Conservation (phyloP, 2,329 filamentous ascomycete genomes). For the Alternaria alternata region DNA sequence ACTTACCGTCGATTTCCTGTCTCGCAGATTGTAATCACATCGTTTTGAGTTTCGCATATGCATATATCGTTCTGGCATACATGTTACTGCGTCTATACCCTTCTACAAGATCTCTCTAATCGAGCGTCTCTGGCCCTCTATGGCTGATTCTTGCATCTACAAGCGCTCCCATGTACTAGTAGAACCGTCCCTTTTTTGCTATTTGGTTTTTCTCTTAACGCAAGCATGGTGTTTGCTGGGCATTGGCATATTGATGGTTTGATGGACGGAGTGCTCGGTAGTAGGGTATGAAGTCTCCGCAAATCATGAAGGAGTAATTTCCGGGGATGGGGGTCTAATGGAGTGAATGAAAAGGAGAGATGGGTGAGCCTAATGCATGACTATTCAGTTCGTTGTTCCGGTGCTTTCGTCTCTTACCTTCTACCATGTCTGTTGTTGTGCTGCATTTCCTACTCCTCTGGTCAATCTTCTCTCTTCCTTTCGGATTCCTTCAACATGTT, state of each 20-base stretch:
- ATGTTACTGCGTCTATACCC: conserved; percentile 17
- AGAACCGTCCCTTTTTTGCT: conserved; percentile 2
- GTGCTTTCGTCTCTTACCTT: background rate
- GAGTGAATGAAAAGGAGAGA: conserved; percentile 1
- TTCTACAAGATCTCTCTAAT: conserved; percentile 15
- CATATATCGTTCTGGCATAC: conserved; percentile 14
- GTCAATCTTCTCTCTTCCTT: background rate
- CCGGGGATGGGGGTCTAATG: conserved; percentile 3
- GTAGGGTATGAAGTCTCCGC: conserved; percentile 2
- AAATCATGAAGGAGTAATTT: conserved; percentile 3
- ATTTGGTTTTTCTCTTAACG: background rate
- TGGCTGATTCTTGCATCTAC: conserved; percentile 10
- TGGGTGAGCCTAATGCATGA: conserved; percentile 1
- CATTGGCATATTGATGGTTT: conserved; percentile 5
- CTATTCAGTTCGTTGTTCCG: background rate
- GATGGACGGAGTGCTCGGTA: conserved; percentile 1
- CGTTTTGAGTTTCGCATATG: conserved; percentile 5
- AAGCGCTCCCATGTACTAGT: conserved; percentile 22
- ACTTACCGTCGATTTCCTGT: background rate
- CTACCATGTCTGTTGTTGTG: background rate
- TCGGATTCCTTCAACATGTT: background rate
- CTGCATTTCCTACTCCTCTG: background rate
- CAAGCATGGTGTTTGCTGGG: conserved; percentile 25
- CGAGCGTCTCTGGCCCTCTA: conserved; percentile 1
- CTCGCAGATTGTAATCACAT: background rate